These are phyloP conservation scores for Hymenoscyphus salicellus DNA, from an alignment of 2,329 filamentous ascomycete genomes.

Conservation along the genomic window DNA sequence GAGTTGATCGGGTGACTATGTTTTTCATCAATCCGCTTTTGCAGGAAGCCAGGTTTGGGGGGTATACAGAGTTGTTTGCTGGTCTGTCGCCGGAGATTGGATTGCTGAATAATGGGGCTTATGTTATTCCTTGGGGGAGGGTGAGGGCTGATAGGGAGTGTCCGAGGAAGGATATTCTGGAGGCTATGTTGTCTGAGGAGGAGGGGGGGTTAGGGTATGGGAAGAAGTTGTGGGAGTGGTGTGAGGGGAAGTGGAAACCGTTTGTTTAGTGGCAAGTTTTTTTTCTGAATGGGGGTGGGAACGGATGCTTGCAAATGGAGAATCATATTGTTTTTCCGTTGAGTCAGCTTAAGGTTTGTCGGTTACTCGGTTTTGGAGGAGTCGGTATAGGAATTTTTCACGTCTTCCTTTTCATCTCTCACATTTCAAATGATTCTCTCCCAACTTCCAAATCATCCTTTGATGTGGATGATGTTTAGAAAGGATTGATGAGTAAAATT, in stretches of 20 bases:
- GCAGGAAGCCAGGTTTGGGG: slow-evolving; percentile 15
- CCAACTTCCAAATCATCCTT: too few relatives aligned
- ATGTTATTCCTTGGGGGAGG: slow-evolving; percentile 19
- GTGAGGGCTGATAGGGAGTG: neutral
- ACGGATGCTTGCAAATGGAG: too few relatives aligned
- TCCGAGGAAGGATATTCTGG: slow-evolving; percentile 8
- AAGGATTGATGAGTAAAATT: too few relatives aligned
- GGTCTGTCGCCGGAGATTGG: slow-evolving; percentile 18
- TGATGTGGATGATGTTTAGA: too few relatives aligned
- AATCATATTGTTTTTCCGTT: too few relatives aligned
- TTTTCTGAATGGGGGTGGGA: too few relatives aligned
- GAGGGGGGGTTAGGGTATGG: neutral
- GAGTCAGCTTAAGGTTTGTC: too few relatives aligned
- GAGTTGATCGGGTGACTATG: slow-evolving; percentile 3
- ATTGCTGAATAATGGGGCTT: slow-evolving; percentile 13
- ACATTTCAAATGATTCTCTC: too few relatives aligned
- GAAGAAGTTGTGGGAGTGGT: neutral
- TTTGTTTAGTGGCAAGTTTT: neutral
- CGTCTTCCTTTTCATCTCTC: too few relatives aligned
- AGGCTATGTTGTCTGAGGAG: neutral
- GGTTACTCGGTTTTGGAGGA: too few relatives aligned
- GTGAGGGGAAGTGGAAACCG: neutral
- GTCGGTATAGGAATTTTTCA: too few relatives aligned
- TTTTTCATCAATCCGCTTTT: slow-evolving; percentile 10
- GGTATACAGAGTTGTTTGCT: slow-evolving; percentile 25